phyloP scores from a whole-genome alignment of 169 alveolate species.

The Plasmodium vivax region DNA sequence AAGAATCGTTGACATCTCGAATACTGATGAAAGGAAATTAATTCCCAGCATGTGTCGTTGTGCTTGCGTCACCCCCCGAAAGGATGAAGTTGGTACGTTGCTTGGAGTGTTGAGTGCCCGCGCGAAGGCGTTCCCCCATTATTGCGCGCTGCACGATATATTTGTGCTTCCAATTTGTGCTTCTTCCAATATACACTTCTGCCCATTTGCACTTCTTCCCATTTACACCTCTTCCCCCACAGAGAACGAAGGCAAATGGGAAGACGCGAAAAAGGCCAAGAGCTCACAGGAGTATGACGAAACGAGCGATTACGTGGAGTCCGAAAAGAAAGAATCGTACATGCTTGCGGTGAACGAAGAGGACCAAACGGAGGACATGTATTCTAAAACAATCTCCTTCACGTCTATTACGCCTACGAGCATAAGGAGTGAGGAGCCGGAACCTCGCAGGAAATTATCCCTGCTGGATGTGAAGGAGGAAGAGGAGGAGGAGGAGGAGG shows the following conservation, averaged over 20 bases:
- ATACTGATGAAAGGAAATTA: constrained; percentile 4
- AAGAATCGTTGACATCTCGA: constrained; percentile 34
- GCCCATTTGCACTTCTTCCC: not conserved
- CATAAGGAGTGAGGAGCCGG: not conserved
- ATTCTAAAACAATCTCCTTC: not conserved
- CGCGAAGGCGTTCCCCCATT: not conserved
- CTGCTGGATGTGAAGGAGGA: not conserved
- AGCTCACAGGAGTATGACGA: constrained; percentile 13
- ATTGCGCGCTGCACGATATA: not conserved
- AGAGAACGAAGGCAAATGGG: not conserved
- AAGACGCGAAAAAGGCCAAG: not conserved
- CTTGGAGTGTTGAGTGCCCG: not conserved
- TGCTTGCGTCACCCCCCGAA: not conserved
- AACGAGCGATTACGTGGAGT: not conserved
- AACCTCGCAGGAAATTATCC: not conserved
- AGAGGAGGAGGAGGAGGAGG: not conserved
- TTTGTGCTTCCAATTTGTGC: not conserved
- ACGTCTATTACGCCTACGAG: not conserved
- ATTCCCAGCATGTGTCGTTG: constrained; percentile 4
- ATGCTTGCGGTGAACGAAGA: not conserved
- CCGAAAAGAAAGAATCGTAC: not conserved
- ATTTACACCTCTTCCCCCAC: not conserved
- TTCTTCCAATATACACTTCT: not conserved
- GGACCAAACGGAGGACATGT: not conserved
- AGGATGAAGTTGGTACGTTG: constrained; percentile 1